Evolutionary conservation across 345 rosid genomes (phyloP).

Genomic region (Euphorbia pulcherrima): DNA sequence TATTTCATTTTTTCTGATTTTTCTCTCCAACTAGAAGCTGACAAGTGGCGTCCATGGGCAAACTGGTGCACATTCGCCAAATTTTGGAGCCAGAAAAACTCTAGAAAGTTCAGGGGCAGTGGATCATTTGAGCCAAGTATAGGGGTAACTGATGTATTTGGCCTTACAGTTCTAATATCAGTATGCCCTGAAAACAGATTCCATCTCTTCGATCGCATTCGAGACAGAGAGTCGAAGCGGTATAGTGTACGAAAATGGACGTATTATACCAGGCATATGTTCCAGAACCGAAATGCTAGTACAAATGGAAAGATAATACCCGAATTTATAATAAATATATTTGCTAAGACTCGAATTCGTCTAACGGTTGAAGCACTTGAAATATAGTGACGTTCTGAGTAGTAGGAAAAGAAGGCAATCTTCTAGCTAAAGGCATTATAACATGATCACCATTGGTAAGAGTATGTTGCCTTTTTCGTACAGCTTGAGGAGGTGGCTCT

Average conservation of each 20-base stretch:
- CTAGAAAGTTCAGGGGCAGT: no score
- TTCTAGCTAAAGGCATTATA: slow-evolving; percentile 27
- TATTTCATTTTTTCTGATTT: no score
- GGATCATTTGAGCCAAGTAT: no score
- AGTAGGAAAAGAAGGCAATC: slow-evolving; percentile 34
- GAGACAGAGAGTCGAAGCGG: no score
- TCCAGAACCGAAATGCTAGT: slow-evolving; percentile 2
- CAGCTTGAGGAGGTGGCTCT: slow-evolving; percentile 32
- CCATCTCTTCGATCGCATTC: not conserved
- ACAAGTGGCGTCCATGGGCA: no score
- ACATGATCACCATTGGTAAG: slow-evolving; percentile 38
- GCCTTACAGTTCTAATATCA: no score
- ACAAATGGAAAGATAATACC: not conserved
- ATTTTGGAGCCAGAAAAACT: no score
- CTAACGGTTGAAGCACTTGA: slow-evolving; percentile 49
- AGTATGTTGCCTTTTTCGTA: slow-evolving; percentile 63
- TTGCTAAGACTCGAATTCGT: slow-evolving; percentile 37
- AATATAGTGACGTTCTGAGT: slow-evolving; percentile 39
- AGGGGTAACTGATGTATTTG: no score
- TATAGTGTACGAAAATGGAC: not conserved
- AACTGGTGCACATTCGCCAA: no score
- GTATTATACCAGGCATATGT: slow-evolving; percentile 2
- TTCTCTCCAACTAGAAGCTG: no score
- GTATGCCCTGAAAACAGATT: not conserved
- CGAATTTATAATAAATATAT: not conserved